Base-by-base conservation (phyloP, 768 basidiomycete species). In the Cantharellus cinnabarinus region DNA sequence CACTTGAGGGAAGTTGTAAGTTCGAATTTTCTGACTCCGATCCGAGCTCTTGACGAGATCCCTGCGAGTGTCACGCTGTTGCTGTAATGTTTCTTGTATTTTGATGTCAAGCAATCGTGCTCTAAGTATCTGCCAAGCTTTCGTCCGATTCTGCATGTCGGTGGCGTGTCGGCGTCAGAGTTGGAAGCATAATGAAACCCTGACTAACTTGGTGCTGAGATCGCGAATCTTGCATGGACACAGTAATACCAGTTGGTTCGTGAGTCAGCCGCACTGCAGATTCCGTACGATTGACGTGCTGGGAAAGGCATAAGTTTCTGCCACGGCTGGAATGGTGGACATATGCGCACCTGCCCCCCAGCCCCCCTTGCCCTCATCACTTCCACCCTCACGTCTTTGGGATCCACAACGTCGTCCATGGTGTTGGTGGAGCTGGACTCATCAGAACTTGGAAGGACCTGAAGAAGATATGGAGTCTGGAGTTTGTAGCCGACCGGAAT, bases 241-340 rank as follows among this genome's bases (percentile, higher is more conserved):
- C 94, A 1, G 84, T 85, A 58, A 98, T 83, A 0, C 94, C 91
- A 2, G 89, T 86, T 1, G 95, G 94, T 10, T 85, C 71, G 65
- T 99, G 95, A 0, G 90, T 94, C 51, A 98, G 70, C 1, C 95
- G 82, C 29, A 99, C 91, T 2, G 95, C 94, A 2, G 94, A 97
- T 70, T 99, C 95, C 0, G 95, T 98, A 76, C 85, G 89, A 72
- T 99, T 99, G 66, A 98, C 95, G 70, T 98, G 94, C 85, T 97
- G 63, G 5, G 41, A 42, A 4, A 15, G 4, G 39, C 42, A 52
- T 1, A 40, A 41, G 39, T 56, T 15, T 54, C 10, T 48, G 44
- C 44, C 44, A 48, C 44, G 44, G 29, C 29, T 48, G 44, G 29
- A 10, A 10, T 29, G 10, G 10, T 48, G 29, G 44, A 29, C 44